Conservation (phyloP, 768 basidiomycete species). For the Tylopilus plumbeoviolaceoides region DNA sequence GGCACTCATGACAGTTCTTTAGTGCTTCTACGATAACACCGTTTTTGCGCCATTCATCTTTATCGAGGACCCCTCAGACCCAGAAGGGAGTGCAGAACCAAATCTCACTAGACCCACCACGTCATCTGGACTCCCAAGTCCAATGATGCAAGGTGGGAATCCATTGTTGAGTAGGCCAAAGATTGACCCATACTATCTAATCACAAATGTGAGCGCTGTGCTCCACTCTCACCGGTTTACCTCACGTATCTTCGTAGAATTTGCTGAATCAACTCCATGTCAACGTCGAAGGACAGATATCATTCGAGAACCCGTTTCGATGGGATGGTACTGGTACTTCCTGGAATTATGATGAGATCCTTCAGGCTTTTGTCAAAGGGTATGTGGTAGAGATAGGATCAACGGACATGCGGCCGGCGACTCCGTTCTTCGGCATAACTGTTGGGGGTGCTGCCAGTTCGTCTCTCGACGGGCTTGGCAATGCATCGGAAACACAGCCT, state of each 20-base stretch:
- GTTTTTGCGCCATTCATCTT: conserved; percentile 95
- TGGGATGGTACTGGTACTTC: conserved; percentile 62
- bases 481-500: conserved; percentile 23
- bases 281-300: conserved; percentile 55
- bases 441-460: conserved; percentile 34
- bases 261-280: conserved; percentile 66
- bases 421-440: conserved; percentile 40
- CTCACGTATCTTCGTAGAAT: conserved; percentile 40
- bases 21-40: conserved; percentile 98
- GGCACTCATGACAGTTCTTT: background rate
- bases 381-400: conserved; percentile 52
- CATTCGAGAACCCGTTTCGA: conserved; percentile 59
- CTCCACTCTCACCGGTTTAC: background rate
- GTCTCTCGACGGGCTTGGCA: conserved; percentile 26
- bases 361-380: conserved; percentile 59
- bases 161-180: conserved; percentile 56
- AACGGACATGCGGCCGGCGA: conserved; percentile 37
- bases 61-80: conserved; percentile 84
- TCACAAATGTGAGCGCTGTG: conserved; percentile 59
- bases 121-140: conserved; percentile 27
- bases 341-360: conserved; percentile 67
- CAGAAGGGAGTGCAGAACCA: conserved; percentile 47
- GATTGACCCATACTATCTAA: conserved; percentile 90
- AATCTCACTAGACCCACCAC: conserved; percentile 38
- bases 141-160: conserved; percentile 30